A percentile compares a stretch with the other conserved stretches of the same genome.
These are phyloP conservation scores for Corymbia calophylla DNA, from an alignment of 441 rosid species.

Conservation along the genomic window DNA sequence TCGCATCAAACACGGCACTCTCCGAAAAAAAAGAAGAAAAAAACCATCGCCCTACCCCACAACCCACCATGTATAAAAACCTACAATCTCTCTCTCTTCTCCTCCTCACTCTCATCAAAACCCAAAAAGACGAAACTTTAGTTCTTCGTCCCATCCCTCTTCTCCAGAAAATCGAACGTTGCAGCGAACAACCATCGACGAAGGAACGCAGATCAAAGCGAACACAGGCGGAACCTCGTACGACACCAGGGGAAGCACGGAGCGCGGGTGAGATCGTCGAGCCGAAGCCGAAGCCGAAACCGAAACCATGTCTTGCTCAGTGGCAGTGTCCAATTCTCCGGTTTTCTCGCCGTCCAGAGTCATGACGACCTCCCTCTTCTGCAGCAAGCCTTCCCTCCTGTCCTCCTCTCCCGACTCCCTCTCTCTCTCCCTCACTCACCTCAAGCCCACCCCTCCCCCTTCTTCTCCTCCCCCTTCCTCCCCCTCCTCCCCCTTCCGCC, in stretches of 20 bases:
- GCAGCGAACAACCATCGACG: background rate
- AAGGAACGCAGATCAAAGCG: background rate
- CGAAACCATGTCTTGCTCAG: conserved; percentile 56
- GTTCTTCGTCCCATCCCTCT: background rate
- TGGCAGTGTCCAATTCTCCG: conserved; percentile 72
- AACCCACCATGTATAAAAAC: background rate
- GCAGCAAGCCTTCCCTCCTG: conserved; percentile 31
- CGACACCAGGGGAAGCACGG: background rate
- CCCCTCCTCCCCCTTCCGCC: conserved; percentile 37
- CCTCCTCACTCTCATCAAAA: background rate
- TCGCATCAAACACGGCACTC: background rate
- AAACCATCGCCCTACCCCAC: background rate
- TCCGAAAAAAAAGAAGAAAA: background rate
- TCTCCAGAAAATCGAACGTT: background rate
- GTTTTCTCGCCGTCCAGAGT: conserved; percentile 56
- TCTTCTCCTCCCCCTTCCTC: background rate
- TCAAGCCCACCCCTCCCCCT: conserved; percentile 28
- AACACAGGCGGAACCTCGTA: background rate
- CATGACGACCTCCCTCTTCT: conserved; percentile 38
- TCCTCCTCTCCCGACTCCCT: conserved; percentile 37
- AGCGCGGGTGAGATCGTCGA: background rate
- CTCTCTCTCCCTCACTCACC: conserved; percentile 29
- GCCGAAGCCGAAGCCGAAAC: background rate
- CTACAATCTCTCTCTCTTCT: background rate
- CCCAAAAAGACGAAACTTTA: background rate